Percentiles rank a stretch among this genome's conserved stretches.
phyloP scores from a whole-genome alignment of 768 basidiomycete genomes.

The Mycena capillaripes region DNA sequence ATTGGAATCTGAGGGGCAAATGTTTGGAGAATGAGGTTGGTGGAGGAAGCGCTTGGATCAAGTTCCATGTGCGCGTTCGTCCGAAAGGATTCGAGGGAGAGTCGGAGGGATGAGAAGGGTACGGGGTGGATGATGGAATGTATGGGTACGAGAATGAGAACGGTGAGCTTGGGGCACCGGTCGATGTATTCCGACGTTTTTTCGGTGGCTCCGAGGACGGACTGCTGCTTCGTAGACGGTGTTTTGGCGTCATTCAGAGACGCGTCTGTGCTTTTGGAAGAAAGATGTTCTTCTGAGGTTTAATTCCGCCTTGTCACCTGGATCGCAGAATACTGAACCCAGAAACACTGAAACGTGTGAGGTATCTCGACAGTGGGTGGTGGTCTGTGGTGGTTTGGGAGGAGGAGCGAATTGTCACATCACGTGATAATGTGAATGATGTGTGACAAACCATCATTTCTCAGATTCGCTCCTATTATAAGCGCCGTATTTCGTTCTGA shows the following conservation, averaged over 20 bases:
- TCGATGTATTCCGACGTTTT: conserved; percentile 26
- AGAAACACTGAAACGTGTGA: neutral
- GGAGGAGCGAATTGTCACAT: neutral
- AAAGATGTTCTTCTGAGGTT: neutral
- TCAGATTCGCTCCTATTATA: too few species aligned
- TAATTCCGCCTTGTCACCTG: neutral
- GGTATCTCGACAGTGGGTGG: too few species aligned
- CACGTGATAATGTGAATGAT: neutral
- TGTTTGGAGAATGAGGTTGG: conserved; percentile 70
- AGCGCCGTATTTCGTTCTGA: too few species aligned
- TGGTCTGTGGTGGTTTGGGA: neutral
- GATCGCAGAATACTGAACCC: neutral
- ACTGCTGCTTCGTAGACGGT: conserved; percentile 10
- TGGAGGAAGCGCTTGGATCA: conserved; percentile 55
- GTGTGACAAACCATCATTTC: too few species aligned
- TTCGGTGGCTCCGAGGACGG: conserved; percentile 22
- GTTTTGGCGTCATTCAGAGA: conserved; percentile 26
- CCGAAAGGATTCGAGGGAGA: conserved; percentile 83
- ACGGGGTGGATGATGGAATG: conserved; percentile 41
- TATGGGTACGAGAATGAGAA: conserved; percentile 9
- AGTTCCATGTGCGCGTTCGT: conserved; percentile 59
- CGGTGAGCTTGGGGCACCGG: conserved; percentile 10
- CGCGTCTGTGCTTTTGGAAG: neutral
- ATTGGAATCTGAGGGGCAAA: conserved; percentile 61
- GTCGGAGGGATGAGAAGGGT: conserved; percentile 68